Conservation (phyloP, 805 yeast genomes). For the Wickerhamomyces chaumierensis region DNA sequence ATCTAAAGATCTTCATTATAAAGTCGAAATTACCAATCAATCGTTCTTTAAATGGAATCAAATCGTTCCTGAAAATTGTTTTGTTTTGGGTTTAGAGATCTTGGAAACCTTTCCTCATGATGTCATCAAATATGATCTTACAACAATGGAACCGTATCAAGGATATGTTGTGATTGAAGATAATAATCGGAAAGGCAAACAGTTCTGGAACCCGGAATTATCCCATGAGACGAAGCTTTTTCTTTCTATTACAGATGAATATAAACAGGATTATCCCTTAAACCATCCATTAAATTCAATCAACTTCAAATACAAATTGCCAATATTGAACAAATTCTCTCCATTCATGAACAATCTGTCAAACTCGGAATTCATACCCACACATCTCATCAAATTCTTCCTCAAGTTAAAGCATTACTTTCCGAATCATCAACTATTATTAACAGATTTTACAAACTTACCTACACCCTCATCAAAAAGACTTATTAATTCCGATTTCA, state of each 20-base stretch:
- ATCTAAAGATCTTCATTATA: constrained; percentile 34
- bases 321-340: constrained; percentile 29
- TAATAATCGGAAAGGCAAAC: constrained; percentile 62
- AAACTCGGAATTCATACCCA: constrained; percentile 71
- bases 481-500: constrained; percentile 37
- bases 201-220: constrained; percentile 53
- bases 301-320: constrained; percentile 19
- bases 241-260: constrained; percentile 22
- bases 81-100: constrained; percentile 70
- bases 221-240: constrained; percentile 46
- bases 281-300: constrained; percentile 54
- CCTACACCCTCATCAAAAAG: no score
- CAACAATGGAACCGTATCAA: constrained; percentile 57
- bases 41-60: constrained; percentile 70
- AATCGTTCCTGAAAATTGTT: constrained; percentile 53
- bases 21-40: constrained; percentile 56
- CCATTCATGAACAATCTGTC: constrained; percentile 62
- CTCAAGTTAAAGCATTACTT: constrained; percentile 50
- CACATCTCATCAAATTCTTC: constrained; percentile 55
- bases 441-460: constrained; percentile 48
- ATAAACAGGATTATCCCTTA: constrained; percentile 17
- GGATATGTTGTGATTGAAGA: constrained; percentile 72
- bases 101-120: constrained; percentile 82
- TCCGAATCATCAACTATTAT: constrained; percentile 65
- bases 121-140: constrained; percentile 60